Evolutionary conservation across 139 green algal genomes (phyloP), one percentile per base, ranked within the genome.

Genomic region (Axilococcus clingmanii): DNA sequence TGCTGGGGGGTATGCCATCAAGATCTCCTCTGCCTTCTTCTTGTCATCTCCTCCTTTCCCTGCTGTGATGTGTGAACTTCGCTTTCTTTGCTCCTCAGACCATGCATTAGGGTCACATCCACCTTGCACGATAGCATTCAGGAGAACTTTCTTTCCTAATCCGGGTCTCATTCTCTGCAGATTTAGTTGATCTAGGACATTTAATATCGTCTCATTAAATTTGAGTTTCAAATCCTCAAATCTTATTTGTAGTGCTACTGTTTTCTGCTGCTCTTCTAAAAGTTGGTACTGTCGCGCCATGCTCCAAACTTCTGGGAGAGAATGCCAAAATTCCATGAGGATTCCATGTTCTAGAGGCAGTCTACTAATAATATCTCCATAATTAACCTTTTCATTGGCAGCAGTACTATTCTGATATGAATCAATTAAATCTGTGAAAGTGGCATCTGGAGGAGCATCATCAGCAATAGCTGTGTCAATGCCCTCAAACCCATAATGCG

Each of bases 271-370:
- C 9, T 12, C 41, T 17, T 8, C 9, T 9, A 49, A 12, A 12
- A 30, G 9, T 32, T 8, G 9, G 27, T 49, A 49, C 41, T 49
- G 41, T 12, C 41, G 41, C 12, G 23, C 41, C 9, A 49, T 49
- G 41, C 9, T 23, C 41, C 9, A 23, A 23, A 49, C 25, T 11
- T 49, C 24, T 17, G 41, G 41, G 9, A 49, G 12, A 11, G 41
- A 49, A 32, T 49, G 41, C 41, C 41, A 49, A 12, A 49, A 49
- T 30, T 49, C 41, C 12, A 49, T 17, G 9, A 49, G 12, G 12
- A 49, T 12, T 17, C 25, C 41, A 17, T 32, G 9, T 49, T 49
- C 41, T 35, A 12, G 23, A 17, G 41, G 12, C 12, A 49, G 41
- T 32, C 9, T 17, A 17, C 9, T 30, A 9, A 49, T 9, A 9